Base-by-base conservation (phyloP, 2,329 filamentous ascomycete genomes). In the Sporothrix mexicana region DNA sequence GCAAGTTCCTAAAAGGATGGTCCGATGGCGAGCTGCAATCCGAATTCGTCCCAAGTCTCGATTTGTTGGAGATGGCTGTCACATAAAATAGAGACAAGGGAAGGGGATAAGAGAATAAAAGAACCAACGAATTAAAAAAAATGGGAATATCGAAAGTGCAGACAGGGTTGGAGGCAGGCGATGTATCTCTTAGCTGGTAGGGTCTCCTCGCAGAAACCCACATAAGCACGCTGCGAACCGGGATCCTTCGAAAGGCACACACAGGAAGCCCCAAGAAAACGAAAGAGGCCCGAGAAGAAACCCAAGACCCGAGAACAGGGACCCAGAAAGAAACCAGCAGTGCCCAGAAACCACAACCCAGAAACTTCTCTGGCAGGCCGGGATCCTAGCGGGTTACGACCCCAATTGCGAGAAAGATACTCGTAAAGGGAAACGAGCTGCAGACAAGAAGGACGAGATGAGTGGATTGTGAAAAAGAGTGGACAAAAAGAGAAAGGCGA, bases 1-100 rank as follows among this genome's bases (percentile, higher is more conserved):
- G 67, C 8, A 57, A 43, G n/a, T 36, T 51, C 17, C 23, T 45
- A 17, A 36, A 36, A 49, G 57, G 25, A 55, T 13, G 25, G 66
- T 53, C 47, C 66, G 69, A 71, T 71, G 69, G 43, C 69, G 69
- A 71, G 30, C 57, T 71, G 69, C 55, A 51, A 41, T n/a, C 69
- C 57, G 30, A 53, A 64, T 71, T 64, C 23, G 69, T 71, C 69
- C 47, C 66, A 68, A 53, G 66, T 41, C 47, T 41, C 7, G n/a
- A 64, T 64, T 64, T 20, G 47, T 3, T 25, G 20, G 61, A 62
- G 59, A 62, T 3, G 25, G 15, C 12, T n/a, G 59, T 62, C 59
- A 62, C 36, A 62, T 57, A 62, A 62, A 10, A 51, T 23, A 10
- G 20, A 23, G 13, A 13, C 23, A 6, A 8, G 20, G 7, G 20